Evolutionary conservation across 164 flowering plant genomes (phyloP).

Genomic region (Tetrastigma voinierianum): DNA sequence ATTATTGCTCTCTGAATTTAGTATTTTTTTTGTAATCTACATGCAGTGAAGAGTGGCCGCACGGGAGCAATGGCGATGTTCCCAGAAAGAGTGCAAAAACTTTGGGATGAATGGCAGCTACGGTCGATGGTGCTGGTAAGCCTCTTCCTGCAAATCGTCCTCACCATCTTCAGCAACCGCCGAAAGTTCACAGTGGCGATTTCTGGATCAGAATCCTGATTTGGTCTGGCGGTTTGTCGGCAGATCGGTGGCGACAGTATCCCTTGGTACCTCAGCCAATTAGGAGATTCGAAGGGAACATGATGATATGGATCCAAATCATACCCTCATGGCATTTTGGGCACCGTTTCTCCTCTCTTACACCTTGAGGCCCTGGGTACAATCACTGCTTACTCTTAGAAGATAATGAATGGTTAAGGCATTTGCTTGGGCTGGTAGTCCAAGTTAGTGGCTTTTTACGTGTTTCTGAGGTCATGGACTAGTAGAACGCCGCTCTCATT

Average conservation of each 20-base stretch:
- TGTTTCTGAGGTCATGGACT: not conserved
- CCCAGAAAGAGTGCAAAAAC: not conserved
- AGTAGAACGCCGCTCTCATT: not conserved
- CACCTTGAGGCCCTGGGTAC: slow-evolving; percentile 31
- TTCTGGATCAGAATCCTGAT: not conserved
- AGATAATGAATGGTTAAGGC: slow-evolving; percentile 32
- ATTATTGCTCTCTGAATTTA: too few relatives aligned
- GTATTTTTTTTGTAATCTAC: too few relatives aligned
- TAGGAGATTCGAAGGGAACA: not conserved
- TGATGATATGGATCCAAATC: not conserved
- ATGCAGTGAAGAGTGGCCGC: not conserved
- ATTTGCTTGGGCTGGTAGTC: slow-evolving; percentile 7
- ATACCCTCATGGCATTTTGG: slow-evolving; percentile 14
- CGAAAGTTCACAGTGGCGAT: slow-evolving; percentile 5
- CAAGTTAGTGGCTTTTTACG: not conserved
- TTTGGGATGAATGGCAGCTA: slow-evolving; percentile 19
- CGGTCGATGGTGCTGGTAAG: slow-evolving; percentile 9
- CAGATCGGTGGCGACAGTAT: slow-evolving; percentile 17
- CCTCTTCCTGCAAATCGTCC: slow-evolving; percentile 17
- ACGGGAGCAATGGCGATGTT: not conserved
- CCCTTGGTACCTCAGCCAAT: slow-evolving; percentile 13
- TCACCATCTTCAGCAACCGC: slow-evolving; percentile 8
- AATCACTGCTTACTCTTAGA: slow-evolving; percentile 32
- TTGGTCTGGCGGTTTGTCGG: slow-evolving; percentile 21
- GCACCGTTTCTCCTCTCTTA: slow-evolving; percentile 27